Percentiles rank a stretch among this genome's conserved stretches.
phyloP scores from a whole-genome alignment of 2,329 filamentous ascomycete species.

The Macrophomina phaseolina region DNA sequence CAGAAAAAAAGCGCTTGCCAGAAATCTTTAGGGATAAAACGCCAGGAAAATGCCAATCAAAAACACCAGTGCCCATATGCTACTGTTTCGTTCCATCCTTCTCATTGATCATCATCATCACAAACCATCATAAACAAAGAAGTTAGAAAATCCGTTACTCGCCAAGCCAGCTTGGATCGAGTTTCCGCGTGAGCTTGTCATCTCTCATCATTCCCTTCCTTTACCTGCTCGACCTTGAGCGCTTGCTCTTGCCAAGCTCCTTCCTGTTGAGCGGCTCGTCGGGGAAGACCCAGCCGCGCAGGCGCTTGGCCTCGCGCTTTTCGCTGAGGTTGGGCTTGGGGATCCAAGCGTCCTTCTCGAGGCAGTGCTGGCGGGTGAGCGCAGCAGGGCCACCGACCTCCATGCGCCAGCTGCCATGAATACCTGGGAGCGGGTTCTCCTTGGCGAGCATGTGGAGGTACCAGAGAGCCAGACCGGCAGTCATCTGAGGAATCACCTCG shows the following conservation, averaged over 20 bases:
- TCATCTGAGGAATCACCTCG: slow-evolving; percentile 58
- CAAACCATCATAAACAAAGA: slow-evolving; percentile 20
- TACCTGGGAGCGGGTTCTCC: slow-evolving; percentile 64
- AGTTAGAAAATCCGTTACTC: neutral
- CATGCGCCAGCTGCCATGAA: slow-evolving; percentile 65
- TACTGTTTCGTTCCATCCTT: slow-evolving; percentile 8
- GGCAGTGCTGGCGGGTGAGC: slow-evolving; percentile 71
- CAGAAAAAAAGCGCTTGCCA: neutral
- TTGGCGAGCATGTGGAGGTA: slow-evolving; percentile 75
- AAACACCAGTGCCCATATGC: slow-evolving; percentile 12
- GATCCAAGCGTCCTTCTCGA: slow-evolving; percentile 76
- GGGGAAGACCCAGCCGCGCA: slow-evolving; percentile 76
- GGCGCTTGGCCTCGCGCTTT: slow-evolving; percentile 77
- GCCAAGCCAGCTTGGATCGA: slow-evolving; percentile 10
- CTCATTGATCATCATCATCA: slow-evolving; percentile 14
- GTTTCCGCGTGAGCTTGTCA: slow-evolving; percentile 14
- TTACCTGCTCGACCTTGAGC: slow-evolving; percentile 22
- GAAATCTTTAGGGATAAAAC: slow-evolving; percentile 6
- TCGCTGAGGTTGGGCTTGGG: slow-evolving; percentile 72
- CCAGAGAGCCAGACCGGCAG: slow-evolving; percentile 77
- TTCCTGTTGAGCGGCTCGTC: slow-evolving; percentile 75
- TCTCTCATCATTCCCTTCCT: neutral
- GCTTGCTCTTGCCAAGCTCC: slow-evolving; percentile 67
- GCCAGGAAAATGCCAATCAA: slow-evolving; percentile 22
- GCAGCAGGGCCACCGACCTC: slow-evolving; percentile 79